Evolutionary conservation across 2,329 filamentous ascomycete species (phyloP).

Genomic region (Grosmannia clavigera): DNA sequence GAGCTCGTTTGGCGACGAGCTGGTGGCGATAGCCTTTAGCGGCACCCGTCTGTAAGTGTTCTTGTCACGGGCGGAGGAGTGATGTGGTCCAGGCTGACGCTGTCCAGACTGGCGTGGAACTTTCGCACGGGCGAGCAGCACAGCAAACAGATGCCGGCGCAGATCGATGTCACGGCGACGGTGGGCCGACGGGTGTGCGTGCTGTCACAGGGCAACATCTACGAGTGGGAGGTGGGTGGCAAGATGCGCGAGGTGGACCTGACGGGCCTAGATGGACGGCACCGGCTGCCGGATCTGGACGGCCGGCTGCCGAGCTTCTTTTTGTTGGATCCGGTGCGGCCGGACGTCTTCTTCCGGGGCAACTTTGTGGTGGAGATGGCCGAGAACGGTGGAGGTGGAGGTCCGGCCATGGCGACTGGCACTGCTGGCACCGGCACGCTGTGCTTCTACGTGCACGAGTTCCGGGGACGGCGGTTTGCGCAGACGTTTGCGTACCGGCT

Average conservation of each 20-base stretch:
- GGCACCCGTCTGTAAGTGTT: slow-evolving; percentile 5
- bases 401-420: neutral
- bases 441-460: slow-evolving; percentile 9
- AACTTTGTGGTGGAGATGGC: slow-evolving; percentile 4
- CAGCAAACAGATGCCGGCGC: slow-evolving; percentile 5
- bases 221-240: slow-evolving; percentile 7
- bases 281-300: slow-evolving; percentile 9
- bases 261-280: slow-evolving; percentile 1
- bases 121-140: slow-evolving; percentile 6
- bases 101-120: slow-evolving; percentile 7
- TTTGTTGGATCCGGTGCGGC: slow-evolving; percentile 5
- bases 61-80: neutral
- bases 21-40: slow-evolving; percentile 4
- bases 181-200: slow-evolving; percentile 8
- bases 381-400: neutral
- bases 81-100: neutral
- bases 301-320: slow-evolving; percentile 10
- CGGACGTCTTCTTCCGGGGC: slow-evolving; percentile 8
- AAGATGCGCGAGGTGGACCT: slow-evolving; percentile 5
- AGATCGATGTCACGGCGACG: slow-evolving; percentile 7
- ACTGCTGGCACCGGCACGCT: slow-evolving; percentile 2
- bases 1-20: slow-evolving; percentile 7
- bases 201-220: slow-evolving; percentile 4
- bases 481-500: slow-evolving; percentile 6
- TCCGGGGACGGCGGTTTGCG: slow-evolving; percentile 1